Base-by-base conservation (phyloP, 2,329 filamentous ascomycete genomes). In the Whalleya microplaca region DNA sequence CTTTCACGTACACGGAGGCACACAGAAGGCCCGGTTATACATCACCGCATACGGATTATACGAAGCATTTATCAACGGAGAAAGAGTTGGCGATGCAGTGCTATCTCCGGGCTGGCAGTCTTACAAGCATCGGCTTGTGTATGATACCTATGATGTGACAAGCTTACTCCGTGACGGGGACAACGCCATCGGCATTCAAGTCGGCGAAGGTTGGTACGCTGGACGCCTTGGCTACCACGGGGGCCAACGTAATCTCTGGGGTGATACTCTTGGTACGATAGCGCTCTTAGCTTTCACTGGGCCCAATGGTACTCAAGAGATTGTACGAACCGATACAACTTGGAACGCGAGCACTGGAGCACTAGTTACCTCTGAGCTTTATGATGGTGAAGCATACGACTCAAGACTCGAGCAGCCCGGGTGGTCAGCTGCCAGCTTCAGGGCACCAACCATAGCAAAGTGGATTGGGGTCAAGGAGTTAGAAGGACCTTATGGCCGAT, bases 81-180 rank as follows among this genome's bases (percentile, higher is more conserved):
- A 67, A 0, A 65, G 66, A 4, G 73, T 81, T 2, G 75, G 76
- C 0, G 73, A 76, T 32, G 53, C 69, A 3, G 72, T 75, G 3
- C 68, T 83, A 37, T 77, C 80, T 19, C 82, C 82, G 0, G 81
- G 82, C 0, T 84, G 80, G 78, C 77, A 78, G 43, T 76, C 75
- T 2, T 85, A 85, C 58, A 69, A 75, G 0, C 68, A 78, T 45
- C 73, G 82, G 0, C 74, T 80, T n/a, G 71, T 75, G 1, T 86
- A 85, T 56, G 76, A 84, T 53, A 80, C 77, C 0, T 82, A 80
- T 52, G 80, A 85, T 56, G 77, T 85, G 1, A 76, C 75, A 0
- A 56, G 70, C 0, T 69, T 80, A 0, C 53, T 84, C 1, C 66
- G 65, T 1, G 43, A 62, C 0, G 72, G 71, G 2, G 51, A 55